Conservation (phyloP, 208 protist species). For the Herpetomonas samuelpessoai region DNA sequence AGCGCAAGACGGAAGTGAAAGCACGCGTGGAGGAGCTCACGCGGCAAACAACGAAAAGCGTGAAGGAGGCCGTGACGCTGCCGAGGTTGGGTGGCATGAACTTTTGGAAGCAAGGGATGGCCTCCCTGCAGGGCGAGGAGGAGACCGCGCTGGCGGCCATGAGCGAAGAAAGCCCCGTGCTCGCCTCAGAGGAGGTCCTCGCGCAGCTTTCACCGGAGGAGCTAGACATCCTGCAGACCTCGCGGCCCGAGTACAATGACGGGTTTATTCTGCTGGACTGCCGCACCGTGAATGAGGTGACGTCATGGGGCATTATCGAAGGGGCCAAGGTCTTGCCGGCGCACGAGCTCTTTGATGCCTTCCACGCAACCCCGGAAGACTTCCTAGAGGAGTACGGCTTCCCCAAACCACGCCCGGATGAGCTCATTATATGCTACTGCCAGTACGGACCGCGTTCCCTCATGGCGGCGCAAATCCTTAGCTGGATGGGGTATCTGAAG, state of each 20-base stretch:
- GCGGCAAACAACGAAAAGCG: conserved; percentile 25
- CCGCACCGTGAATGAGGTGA: conserved; percentile 82
- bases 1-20: conserved; percentile 40
- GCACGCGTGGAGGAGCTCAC: conserved; percentile 41
- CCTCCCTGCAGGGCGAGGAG: conserved; percentile 6
- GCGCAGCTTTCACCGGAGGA: conserved; percentile 38
- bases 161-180: conserved; percentile 25
- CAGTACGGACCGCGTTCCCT: conserved; percentile 77
- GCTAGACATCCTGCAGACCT: conserved; percentile 42
- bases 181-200: conserved; percentile 43
- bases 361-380: conserved; percentile 71
- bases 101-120: conserved; percentile 15
- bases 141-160: conserved; percentile 31
- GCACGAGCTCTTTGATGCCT: conserved; percentile 81
- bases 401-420: conserved; percentile 57
- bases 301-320: conserved; percentile 83
- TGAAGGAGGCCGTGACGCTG: conserved; percentile 32
- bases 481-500: conserved; percentile 79
- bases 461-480: conserved; percentile 83
- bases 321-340: conserved; percentile 80
- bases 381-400: conserved; percentile 74
- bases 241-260: conserved; percentile 72
- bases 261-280: conserved; percentile 78
- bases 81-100: conserved; percentile 33
- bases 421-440: conserved; percentile 83